phyloP scores from a whole-genome alignment of 495 filamentous ascomycete species.

The Penicillium steckii region DNA sequence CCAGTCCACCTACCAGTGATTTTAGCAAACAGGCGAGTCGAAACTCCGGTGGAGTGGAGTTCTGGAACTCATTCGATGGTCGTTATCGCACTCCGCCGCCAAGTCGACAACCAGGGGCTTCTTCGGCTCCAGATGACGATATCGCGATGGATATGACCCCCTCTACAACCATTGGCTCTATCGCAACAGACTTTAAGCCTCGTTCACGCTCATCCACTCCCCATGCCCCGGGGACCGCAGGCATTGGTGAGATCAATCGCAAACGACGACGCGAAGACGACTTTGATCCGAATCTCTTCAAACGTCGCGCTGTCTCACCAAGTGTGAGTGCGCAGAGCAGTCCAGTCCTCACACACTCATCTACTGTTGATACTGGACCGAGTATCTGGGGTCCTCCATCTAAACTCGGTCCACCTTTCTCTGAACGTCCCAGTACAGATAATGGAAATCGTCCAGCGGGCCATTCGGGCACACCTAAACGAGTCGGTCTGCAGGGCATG shows the following conservation, averaged over 20 bases:
- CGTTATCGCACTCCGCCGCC: slow-evolving; percentile 64
- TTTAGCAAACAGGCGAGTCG: slow-evolving; percentile 72
- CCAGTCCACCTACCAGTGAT: slow-evolving; percentile 55
- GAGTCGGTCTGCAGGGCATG: slow-evolving; percentile 93
- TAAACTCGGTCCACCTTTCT: slow-evolving; percentile 51
- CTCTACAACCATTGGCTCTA: slow-evolving; percentile 43
- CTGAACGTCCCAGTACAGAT: slow-evolving; percentile 50
- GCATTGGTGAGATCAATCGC: slow-evolving; percentile 67
- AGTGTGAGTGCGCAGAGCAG: slow-evolving; percentile 89
- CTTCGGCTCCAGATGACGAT: slow-evolving; percentile 70
- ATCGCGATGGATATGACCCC: slow-evolving; percentile 73
- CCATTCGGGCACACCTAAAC: slow-evolving; percentile 51
- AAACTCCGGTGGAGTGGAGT: slow-evolving; percentile 69
- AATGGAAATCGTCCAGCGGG: slow-evolving; percentile 36
- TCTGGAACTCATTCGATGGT: slow-evolving; percentile 77
- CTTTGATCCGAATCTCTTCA: slow-evolving; percentile 85
- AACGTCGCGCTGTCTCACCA: slow-evolving; percentile 89
- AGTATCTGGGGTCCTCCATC: slow-evolving; percentile 67
- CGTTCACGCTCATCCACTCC: slow-evolving; percentile 52
- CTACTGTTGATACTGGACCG: slow-evolving; percentile 64
- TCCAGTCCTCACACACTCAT: slow-evolving; percentile 78
- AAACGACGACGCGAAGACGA: slow-evolving; percentile 90
- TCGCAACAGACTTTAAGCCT: slow-evolving; percentile 28
- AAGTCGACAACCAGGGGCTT: slow-evolving; percentile 49
- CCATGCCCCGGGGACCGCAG: slow-evolving; percentile 37